phyloP scores from a whole-genome alignment of 371 early-diverging fungal species.

The Synchytrium microbalum region DNA sequence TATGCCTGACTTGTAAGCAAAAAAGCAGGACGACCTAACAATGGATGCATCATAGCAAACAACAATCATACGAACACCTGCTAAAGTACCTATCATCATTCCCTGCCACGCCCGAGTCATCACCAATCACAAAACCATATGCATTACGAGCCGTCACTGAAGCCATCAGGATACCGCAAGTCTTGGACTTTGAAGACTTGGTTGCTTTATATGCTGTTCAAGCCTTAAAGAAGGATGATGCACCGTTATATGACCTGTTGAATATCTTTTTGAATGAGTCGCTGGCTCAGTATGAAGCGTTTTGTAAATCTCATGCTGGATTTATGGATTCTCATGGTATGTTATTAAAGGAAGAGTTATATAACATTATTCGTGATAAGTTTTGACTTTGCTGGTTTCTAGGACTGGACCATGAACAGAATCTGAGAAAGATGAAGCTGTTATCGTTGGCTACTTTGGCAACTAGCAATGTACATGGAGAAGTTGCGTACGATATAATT shows the following conservation, averaged over 20 bases:
- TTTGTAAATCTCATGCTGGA: slow-evolving; percentile 42
- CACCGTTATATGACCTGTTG: slow-evolving; percentile 54
- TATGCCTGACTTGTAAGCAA: too few relatives aligned
- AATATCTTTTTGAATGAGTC: slow-evolving; percentile 67
- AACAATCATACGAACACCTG: slow-evolving; percentile 51
- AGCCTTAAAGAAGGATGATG: slow-evolving; percentile 43
- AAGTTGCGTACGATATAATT: slow-evolving; percentile 65
- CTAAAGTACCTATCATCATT: slow-evolving; percentile 58
- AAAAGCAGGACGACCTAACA: too few relatives aligned
- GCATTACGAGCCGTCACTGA: slow-evolving; percentile 53
- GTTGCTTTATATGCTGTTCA: slow-evolving; percentile 62
- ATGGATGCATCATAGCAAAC: slow-evolving; percentile 8
- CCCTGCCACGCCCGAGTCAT: slow-evolving; percentile 25
- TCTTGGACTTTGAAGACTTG: slow-evolving; percentile 75
- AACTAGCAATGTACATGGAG: slow-evolving; percentile 57
- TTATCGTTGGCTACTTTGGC: slow-evolving; percentile 77
- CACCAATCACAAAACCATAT: slow-evolving; percentile 26
- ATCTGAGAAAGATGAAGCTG: slow-evolving; percentile 71
- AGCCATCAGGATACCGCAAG: slow-evolving; percentile 62
- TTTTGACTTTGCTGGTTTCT: not conserved
- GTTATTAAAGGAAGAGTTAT: not conserved
- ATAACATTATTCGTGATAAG: not conserved
- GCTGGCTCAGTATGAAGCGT: slow-evolving; percentile 57
- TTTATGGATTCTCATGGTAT: slow-evolving; percentile 44
- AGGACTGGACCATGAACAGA: slow-evolving; percentile 50